Evolutionary conservation across 805 yeast genomes (phyloP), one percentile per base, ranked within the genome.

Genomic region (Sugiyamaella chiloensis): DNA sequence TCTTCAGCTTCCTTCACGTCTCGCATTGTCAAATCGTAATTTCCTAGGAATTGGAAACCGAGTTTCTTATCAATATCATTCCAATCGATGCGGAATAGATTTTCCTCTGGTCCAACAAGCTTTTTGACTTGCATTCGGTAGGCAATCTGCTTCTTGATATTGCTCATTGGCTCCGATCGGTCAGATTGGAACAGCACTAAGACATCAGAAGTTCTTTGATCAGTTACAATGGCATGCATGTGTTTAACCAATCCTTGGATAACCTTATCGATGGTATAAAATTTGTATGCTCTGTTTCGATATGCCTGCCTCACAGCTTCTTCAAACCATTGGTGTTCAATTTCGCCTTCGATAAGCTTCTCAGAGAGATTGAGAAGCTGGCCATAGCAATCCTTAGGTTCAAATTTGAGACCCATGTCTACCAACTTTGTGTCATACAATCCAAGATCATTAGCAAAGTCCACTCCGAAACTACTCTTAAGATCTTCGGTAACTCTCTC

Each of bases 321-420:
- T 70, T 93, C 99, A 65, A 86, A 95, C 85, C 89, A 83, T 65
- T 85, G 93, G 53, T 87, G 95, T 61, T 93, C 99, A 42, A 93
- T 69, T 30, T 88, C 93, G 24, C 96, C 96, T 55, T 87, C 93
- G 54, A 93, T 84, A 44, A 88, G 72, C 54, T 80, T 78, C 55
- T 80, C 87, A 50, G 95, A 79, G 47, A 93, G 73, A 2, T 71
- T 73, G 50, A 93, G 70, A n/a, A 88, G 77, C 65, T 91, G 96
- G 29, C 74, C 70, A 65, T 93, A 93, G 42, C 66, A 63, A 46
- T 67, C 56, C 20, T 61, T 60, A 14, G 68, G 60, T 20, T 49
- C 54, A 58, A 90, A 83, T 52, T 78, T 78, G 45, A 89, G 75
- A 1, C 91, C 91, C 80, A 85, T 73, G 44, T 88, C 95, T 52